Conservation (phyloP, 192 early-diverging fungal species). For the Dispira simplex region DNA sequence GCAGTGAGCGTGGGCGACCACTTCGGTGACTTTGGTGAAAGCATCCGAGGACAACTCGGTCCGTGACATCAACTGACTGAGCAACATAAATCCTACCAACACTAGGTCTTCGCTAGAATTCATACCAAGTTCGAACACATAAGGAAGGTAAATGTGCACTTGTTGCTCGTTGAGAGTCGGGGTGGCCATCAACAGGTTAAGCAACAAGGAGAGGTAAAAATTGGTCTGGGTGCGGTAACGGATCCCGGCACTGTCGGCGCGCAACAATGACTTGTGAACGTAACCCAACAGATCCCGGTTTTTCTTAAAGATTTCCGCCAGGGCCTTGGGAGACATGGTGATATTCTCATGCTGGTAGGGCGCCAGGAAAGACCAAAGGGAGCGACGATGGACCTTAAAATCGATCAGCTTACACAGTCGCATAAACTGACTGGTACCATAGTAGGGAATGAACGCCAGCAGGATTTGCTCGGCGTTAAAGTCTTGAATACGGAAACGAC, state of each 20-base stretch:
- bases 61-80: conserved; percentile 20
- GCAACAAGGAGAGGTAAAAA: neutral
- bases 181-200: conserved; percentile 8
- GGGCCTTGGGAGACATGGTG: neutral
- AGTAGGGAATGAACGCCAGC: conserved; percentile 75
- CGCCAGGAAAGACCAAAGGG: conserved; percentile 22
- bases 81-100: conserved; percentile 21
- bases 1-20: conserved; percentile 15
- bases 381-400: conserved; percentile 36
- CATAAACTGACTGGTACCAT: conserved; percentile 80
- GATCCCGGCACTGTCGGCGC: neutral
- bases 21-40: conserved; percentile 18
- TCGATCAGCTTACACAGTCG: conserved; percentile 61
- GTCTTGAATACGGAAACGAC: conserved; percentile 71
- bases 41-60: conserved; percentile 18
- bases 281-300: neutral
- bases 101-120: conserved; percentile 25
- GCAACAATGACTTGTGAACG: neutral
- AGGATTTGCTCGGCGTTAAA: conserved; percentile 70
- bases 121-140: conserved; percentile 35
- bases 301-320: neutral
- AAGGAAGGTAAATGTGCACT: neutral
- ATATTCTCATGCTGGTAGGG: conserved; percentile 21
- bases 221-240: neutral
- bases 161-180: neutral